Evolutionary conservation across 2,329 filamentous ascomycete species (phyloP), one percentile per base, ranked within the genome.

Genomic region (Gremmenia infestans): DNA sequence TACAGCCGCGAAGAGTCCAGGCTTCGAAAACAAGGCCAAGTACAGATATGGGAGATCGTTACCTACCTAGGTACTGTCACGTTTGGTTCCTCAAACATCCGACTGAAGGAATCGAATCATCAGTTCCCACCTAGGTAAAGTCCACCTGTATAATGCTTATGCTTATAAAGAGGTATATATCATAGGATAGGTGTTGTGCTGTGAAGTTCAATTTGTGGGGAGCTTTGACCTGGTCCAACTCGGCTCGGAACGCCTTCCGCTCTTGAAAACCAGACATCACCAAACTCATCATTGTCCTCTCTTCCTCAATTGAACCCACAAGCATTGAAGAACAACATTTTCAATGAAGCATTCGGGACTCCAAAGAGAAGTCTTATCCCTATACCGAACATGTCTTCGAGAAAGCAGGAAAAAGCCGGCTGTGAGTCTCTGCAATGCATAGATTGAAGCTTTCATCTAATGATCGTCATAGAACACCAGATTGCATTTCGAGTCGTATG

Each of bases 371-470:
- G 93, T 97, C 3, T 73, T 97, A 51, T 79, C 85, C 36, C 81
- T 99, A 14, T 99, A 97, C 71, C 85, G 93, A 56, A 82, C 85
- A 69, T 97, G 93, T 67, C 76, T 99, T 25, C 83, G 92, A 57
- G 89, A 89, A 67, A 85, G 87, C 57, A 83, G 87, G 58, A 86
- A 85, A 67, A 97, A 99, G 72, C 91, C 92, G 50, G 70, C 74
- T 65, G 90, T 93, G 71, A 66, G 79, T 67, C 47, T 60, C 47
- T 60, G 48, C 22, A 42, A 25, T 46, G 45, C 19, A 42, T 48
- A 50, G 60, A 47, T 65, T 48, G 47, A 45, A 45, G 15, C 50
- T 50, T 32, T 11, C 17, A 45, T 56, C 42, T 45, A 45, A 22
- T 22, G 3, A 45, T n/a, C 48, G 23, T 14, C 37, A 25, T 60